A percentile compares a stretch with the other conserved stretches of the same genome.
phyloP scores from a whole-genome alignment of 2,329 filamentous ascomycete genomes.

The Apiospora sp. region DNA sequence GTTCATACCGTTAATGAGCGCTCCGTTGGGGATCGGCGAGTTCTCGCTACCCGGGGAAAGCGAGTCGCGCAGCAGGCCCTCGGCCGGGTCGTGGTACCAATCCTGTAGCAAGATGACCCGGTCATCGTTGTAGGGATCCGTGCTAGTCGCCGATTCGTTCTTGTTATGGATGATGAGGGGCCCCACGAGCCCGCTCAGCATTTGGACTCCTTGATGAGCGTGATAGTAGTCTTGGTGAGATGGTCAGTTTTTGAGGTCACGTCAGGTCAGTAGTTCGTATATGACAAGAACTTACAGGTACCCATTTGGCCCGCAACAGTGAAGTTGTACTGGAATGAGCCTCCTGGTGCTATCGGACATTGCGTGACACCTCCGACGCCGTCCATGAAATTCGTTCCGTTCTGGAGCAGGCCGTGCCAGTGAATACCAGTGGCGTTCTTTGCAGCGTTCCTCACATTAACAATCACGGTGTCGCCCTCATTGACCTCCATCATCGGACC shows the following conservation, averaged over 20 bases:
- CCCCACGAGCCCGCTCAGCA: conserved; percentile 72
- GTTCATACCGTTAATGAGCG: conserved; percentile 54
- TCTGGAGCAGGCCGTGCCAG: conserved; percentile 82
- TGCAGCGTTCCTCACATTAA: conserved; percentile 74
- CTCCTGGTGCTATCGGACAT: conserved; percentile 70
- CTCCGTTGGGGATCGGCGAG: conserved; percentile 54
- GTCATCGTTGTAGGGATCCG: conserved; percentile 60
- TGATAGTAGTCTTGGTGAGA: conserved; percentile 45
- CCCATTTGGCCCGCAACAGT: conserved; percentile 59
- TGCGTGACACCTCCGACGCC: conserved; percentile 73
- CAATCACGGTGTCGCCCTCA: conserved; percentile 74
- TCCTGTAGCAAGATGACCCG: conserved; percentile 71
- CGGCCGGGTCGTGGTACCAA: conserved; percentile 69
- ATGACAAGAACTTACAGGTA: conserved; percentile 43
- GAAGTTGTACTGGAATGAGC: conserved; percentile 73
- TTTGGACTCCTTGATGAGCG: conserved; percentile 66
- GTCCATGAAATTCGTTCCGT: conserved; percentile 78
- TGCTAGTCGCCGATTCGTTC: conserved; percentile 53
- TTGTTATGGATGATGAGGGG: conserved; percentile 69
- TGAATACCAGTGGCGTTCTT: conserved; percentile 74
- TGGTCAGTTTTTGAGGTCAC: conserved; percentile 33
- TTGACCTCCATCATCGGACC: conserved; percentile 77
- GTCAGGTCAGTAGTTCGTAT: not conserved
- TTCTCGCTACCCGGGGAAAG: conserved; percentile 52
- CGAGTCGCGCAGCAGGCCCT: conserved; percentile 46